A percentile compares a stretch with the other conserved stretches of the same genome.
Evolutionary conservation across 139 green algal species (phyloP).

Genomic region (Chlorella sp.): DNA sequence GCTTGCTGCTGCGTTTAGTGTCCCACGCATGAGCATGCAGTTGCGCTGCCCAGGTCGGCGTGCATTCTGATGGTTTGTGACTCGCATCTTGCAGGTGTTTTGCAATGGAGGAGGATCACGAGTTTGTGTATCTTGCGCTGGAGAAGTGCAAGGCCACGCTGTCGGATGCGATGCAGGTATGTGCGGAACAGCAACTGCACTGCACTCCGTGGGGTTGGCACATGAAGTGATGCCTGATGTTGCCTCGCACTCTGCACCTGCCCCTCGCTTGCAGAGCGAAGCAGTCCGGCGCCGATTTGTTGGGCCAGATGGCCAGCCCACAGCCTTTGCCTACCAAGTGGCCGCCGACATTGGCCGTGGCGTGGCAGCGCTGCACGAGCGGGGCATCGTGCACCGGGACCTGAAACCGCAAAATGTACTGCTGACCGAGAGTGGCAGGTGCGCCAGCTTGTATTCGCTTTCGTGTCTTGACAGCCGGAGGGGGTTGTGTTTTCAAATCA

Average conservation of each 20-base stretch:
- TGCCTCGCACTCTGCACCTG: too few species aligned
- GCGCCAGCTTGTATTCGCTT: too few species aligned
- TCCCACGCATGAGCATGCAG: too few species aligned
- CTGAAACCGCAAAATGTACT: conserved; percentile 97
- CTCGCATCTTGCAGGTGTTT: conserved; percentile 73
- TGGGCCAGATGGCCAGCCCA: conserved; percentile 25
- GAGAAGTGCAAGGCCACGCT: conserved; percentile 86
- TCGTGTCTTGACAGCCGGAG: too few species aligned
- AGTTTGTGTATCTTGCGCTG: conserved; percentile 98
- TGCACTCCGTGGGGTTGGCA: too few species aligned
- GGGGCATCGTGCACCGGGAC: conserved; percentile 91
- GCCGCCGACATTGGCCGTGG: conserved; percentile 72
- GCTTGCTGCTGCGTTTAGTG: neutral
- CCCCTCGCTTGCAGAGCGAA: neutral
- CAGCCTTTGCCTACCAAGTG: conserved; percentile 50
- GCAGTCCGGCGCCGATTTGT: conserved; percentile 36
- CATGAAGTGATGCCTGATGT: too few species aligned
- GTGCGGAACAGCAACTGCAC: too few species aligned
- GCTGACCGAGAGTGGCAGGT: conserved; percentile 69
- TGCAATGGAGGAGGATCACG: conserved; percentile 96
- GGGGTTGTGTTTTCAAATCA: too few species aligned
- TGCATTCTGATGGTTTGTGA: neutral
- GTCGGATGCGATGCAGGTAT: conserved; percentile 47
- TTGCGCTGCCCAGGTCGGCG: neutral
- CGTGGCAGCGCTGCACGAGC: conserved; percentile 85